A percentile compares a stretch with the other conserved stretches of the same genome.
phyloP scores from a whole-genome alignment of 495 filamentous ascomycete genomes.

The Xylaria scruposa region DNA sequence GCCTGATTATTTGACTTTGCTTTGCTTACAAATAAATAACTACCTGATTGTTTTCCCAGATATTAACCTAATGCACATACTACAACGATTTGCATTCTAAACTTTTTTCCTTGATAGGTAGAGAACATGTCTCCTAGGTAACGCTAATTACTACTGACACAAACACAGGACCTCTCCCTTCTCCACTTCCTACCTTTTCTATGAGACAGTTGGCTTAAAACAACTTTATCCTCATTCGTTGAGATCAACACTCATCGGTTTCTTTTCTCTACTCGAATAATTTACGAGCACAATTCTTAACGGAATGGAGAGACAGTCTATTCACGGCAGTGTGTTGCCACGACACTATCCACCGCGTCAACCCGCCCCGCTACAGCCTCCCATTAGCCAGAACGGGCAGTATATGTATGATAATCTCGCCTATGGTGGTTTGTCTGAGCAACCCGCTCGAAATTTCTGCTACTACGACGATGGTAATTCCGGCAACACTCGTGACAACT shows the following conservation, averaged over 20 bases:
- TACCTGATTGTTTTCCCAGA: background rate
- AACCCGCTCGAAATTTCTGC: background rate
- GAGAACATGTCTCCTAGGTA: background rate
- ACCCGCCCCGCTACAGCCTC: background rate
- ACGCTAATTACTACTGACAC: background rate
- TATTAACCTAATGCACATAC: background rate
- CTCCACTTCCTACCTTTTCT: background rate
- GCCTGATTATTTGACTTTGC: background rate
- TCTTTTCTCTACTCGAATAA: background rate
- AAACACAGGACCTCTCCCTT: background rate
- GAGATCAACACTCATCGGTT: background rate
- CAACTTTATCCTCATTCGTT: background rate
- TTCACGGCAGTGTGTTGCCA: background rate
- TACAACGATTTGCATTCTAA: background rate
- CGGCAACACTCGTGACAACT: background rate
- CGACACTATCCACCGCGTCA: background rate
- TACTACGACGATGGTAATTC: background rate
- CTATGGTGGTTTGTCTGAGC: background rate
- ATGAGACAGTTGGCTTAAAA: background rate
- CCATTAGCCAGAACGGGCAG: background rate
- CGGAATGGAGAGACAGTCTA: conserved; percentile 6
- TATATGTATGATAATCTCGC: background rate
- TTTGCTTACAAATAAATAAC: background rate
- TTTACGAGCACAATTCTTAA: background rate
- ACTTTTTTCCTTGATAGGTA: background rate